Conservation (phyloP, 1,139 yeast species). For the Saccharomycopsis hybrid region DNA sequence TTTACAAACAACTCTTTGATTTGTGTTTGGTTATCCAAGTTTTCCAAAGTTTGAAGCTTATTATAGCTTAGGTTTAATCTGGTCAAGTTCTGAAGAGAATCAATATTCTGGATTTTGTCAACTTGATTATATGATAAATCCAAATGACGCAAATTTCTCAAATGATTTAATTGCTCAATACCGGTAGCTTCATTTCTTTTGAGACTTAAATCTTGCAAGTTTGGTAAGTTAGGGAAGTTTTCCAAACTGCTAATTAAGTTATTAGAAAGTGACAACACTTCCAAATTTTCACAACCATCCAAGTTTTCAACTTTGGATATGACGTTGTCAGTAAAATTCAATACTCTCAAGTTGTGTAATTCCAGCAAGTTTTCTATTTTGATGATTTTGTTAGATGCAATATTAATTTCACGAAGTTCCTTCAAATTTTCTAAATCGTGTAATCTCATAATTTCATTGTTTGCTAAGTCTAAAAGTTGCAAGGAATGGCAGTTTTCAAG, state of each 20-base stretch:
- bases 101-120: slow-evolving; percentile 24
- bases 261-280: slow-evolving; percentile 42
- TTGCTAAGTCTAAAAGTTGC: slow-evolving; percentile 31
- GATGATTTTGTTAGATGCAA: slow-evolving; percentile 36
- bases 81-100: slow-evolving; percentile 28
- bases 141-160: slow-evolving; percentile 37
- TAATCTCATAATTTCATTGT: slow-evolving; percentile 39
- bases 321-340: slow-evolving; percentile 10
- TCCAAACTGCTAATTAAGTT: slow-evolving; percentile 25
- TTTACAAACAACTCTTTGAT: slow-evolving; percentile 41
- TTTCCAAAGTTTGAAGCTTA: slow-evolving; percentile 22
- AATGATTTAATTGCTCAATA: slow-evolving; percentile 29
- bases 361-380: slow-evolving; percentile 35
- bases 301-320: slow-evolving; percentile 7
- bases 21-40: slow-evolving; percentile 35
- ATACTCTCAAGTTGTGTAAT: slow-evolving; percentile 24
- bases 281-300: slow-evolving; percentile 27
- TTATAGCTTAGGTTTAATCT: slow-evolving; percentile 10
- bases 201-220: slow-evolving; percentile 5
- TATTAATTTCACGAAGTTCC: slow-evolving; percentile 37
- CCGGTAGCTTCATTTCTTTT: slow-evolving; percentile 5
- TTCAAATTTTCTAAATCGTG: slow-evolving; percentile 35
- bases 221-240: slow-evolving; percentile 8
- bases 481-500: slow-evolving; percentile 24
- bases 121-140: slow-evolving; percentile 34